Evolutionary conservation across 371 early-diverging fungal genomes (phyloP).

Genomic region (Nematocida major): DNA sequence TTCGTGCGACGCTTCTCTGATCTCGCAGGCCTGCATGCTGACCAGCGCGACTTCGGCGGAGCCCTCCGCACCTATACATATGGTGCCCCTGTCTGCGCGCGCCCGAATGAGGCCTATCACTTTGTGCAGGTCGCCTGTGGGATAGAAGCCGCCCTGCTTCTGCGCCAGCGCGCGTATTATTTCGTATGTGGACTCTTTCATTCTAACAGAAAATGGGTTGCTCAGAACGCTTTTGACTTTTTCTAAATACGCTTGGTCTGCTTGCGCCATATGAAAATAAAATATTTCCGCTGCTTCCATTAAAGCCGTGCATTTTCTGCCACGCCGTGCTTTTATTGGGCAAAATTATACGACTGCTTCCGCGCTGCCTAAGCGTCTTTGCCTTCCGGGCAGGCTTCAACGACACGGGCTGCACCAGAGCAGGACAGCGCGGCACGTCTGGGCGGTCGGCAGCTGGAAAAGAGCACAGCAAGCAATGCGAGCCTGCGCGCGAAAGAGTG

Average conservation of each 20-base stretch:
- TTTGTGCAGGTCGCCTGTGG: neutral
- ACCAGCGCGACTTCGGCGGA: no score
- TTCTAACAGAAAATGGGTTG: neutral
- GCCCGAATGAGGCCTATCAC: neutral
- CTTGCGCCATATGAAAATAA: neutral
- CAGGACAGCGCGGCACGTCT: no score
- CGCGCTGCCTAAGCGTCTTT: no score
- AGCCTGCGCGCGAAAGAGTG: no score
- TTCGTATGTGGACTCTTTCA: neutral
- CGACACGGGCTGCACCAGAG: no score
- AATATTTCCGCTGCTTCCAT: neutral
- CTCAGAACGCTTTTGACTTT: neutral
- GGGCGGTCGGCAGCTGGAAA: no score
- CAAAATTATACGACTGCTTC: no score
- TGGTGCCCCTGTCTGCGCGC: neutral
- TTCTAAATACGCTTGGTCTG: conserved; percentile 1
- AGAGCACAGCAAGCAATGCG: no score
- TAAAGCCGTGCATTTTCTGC: no score
- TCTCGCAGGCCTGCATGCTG: neutral
- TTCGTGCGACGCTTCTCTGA: neutral
- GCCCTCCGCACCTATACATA: neutral
- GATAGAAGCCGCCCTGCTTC: neutral
- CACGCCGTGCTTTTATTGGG: no score
- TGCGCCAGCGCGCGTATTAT: neutral
- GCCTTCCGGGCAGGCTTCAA: no score